phyloP scores from a whole-genome alignment of 2,329 filamentous ascomycete species.

The Colletotrichum sp. region DNA sequence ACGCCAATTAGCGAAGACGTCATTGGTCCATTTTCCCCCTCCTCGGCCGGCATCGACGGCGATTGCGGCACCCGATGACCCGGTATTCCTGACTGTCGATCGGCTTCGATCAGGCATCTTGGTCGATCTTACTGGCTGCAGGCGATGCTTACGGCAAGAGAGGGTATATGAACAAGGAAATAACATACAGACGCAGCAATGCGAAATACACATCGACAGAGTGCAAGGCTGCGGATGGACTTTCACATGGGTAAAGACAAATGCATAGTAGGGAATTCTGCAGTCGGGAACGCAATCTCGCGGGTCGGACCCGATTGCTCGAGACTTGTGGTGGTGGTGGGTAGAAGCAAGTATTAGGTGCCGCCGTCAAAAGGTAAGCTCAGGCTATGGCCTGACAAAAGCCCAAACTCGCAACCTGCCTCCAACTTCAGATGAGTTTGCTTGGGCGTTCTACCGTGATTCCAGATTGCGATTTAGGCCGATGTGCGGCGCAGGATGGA shows the following conservation, averaged over 20 bases:
- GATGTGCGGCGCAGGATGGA: neutral
- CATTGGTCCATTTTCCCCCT: neutral
- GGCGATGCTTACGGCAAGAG: neutral
- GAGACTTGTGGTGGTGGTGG: neutral
- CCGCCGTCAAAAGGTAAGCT: constrained; percentile 5
- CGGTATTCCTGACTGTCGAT: constrained; percentile 2
- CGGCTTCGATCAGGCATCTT: neutral
- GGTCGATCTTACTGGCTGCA: neutral
- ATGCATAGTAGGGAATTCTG: neutral
- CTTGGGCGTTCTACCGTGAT: constrained; percentile 4
- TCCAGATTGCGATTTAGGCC: constrained; percentile 1
- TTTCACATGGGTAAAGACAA: neutral
- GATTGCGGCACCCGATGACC: constrained; percentile 8
- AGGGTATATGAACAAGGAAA: neutral
- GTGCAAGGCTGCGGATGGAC: neutral
- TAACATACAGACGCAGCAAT: neutral
- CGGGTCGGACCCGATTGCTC: neutral
- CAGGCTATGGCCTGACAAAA: constrained; percentile 12
- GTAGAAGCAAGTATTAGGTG: neutral
- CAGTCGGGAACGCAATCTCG: neutral
- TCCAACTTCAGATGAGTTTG: neutral
- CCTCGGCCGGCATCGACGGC: neutral
- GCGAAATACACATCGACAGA: neutral
- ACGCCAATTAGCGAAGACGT: neutral
- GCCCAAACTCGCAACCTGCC: neutral